Evolutionary conservation across 2,329 filamentous ascomycete species (phyloP), one percentile per base, ranked within the genome.

Genomic region (Onygenales sp.): DNA sequence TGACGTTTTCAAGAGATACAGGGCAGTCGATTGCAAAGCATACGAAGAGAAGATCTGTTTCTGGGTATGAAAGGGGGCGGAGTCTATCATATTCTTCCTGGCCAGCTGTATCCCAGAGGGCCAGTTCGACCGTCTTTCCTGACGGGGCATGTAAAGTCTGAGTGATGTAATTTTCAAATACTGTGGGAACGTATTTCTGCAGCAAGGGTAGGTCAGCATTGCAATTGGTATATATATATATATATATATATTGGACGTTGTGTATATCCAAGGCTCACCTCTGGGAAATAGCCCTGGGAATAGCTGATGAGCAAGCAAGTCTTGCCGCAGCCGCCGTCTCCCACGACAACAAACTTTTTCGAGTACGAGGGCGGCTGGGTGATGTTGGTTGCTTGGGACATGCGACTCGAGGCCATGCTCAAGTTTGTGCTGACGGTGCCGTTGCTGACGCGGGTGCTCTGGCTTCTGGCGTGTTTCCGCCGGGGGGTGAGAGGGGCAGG

Each of bases 141-240:
- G 86, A 88, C 44, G 84, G 82, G 59, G 84, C 83, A 74, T 98
- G 93, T 56, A 85, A 87, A 54, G 92, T 94, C 71, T 95, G 92
- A 52, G 93, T 96, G 74, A 98, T 97, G 81, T 98, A 98, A 77
- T 98, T 98, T 69, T 98, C 93, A 70, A 98, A 98, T 51, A 98
- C 93, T 2, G 93, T 98, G 3, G 93, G 93, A 42, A 98, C 93
- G 65, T 98, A 98, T 97, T 96, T 97, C 93, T 98, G 65, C 40
- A 49, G 42, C 33, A 43, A 48, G 27, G 27, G 4, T 11, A 31
- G 13, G 46, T 49, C 17, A 49, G 21, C 27, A 6, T 37, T 10
- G 4, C 17, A 50, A 42, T 9, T 34, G 17, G 17, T 14, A 47
- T 42, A 21, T 13, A 51, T 52, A 44, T 42, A 27, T 33, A 27